Evolutionary conservation across 2,329 filamentous ascomycete species (phyloP).

Genomic region (Monilinia aucupariae): DNA sequence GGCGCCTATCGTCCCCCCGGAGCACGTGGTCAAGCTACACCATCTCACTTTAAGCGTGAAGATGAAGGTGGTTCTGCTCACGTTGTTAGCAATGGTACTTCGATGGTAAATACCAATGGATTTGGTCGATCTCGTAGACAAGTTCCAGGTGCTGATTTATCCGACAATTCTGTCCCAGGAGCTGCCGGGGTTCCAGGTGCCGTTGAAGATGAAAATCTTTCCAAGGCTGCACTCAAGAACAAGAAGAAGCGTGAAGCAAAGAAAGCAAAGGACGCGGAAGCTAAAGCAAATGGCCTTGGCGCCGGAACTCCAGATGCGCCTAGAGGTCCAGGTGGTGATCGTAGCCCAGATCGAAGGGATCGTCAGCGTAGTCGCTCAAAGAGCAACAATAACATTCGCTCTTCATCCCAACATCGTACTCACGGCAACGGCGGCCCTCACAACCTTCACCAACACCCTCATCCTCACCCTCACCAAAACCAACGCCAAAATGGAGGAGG

Average conservation of each 20-base stretch:
- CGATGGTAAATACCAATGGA: slow-evolving; percentile 62
- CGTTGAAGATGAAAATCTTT: slow-evolving; percentile 61
- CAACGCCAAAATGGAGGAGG: slow-evolving; percentile 11
- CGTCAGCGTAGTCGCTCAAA: slow-evolving; percentile 50
- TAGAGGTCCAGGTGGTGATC: slow-evolving; percentile 28
- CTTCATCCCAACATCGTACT: slow-evolving; percentile 41
- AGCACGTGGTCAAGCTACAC: slow-evolving; percentile 81
- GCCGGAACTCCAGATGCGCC: slow-evolving; percentile 26
- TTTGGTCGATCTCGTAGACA: slow-evolving; percentile 70
- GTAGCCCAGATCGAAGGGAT: slow-evolving; percentile 44
- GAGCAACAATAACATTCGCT: slow-evolving; percentile 40
- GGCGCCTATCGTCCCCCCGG: slow-evolving; percentile 94
- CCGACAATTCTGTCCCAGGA: slow-evolving; percentile 59
- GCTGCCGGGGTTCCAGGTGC: slow-evolving; percentile 59
- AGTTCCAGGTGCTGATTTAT: slow-evolving; percentile 80
- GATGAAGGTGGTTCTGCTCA: slow-evolving; percentile 93
- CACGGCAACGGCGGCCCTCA: slow-evolving; percentile 44
- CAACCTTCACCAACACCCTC: slow-evolving; percentile 25
- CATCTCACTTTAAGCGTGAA: slow-evolving; percentile 93
- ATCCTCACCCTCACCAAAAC: slow-evolving; percentile 18
- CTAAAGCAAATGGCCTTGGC: slow-evolving; percentile 45
- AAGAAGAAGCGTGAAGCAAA: slow-evolving; percentile 97
- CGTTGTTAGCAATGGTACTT: slow-evolving; percentile 69
- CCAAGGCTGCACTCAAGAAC: slow-evolving; percentile 85
- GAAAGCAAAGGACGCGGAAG: slow-evolving; percentile 77